phyloP scores from a whole-genome alignment of 2,329 filamentous ascomycete genomes.

The Lecanicillium sp. region DNA sequence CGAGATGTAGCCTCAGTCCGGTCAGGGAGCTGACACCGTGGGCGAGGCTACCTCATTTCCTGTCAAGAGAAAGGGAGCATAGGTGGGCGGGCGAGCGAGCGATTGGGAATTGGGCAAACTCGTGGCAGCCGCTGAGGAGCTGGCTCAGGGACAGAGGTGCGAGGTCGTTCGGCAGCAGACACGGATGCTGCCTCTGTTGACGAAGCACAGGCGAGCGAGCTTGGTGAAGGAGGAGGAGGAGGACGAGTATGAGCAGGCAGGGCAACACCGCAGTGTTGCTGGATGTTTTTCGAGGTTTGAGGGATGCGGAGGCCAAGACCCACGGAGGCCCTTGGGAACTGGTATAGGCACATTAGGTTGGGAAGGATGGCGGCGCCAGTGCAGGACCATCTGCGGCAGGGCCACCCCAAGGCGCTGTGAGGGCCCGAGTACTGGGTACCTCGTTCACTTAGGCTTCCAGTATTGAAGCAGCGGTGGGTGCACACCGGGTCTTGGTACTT shows the following conservation, averaged over 20 bases:
- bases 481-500: too few species aligned
- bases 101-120: too few species aligned
- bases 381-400: background rate
- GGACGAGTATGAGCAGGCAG: too few species aligned
- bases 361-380: background rate
- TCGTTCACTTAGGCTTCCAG: too few species aligned
- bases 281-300: conserved; percentile 8
- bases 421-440: background rate
- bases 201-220: too few species aligned
- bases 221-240: too few species aligned
- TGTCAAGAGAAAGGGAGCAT: conserved; percentile 8
- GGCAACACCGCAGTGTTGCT: conserved; percentile 3
- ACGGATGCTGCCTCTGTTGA: too few species aligned
- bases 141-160: too few species aligned
- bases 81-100: too few species aligned
- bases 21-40: conserved; percentile 51
- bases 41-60: conserved; percentile 52
- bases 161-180: too few species aligned
- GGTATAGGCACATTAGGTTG: background rate
- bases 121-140: too few species aligned
- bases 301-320: conserved; percentile 10
- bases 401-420: background rate
- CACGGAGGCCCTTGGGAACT: conserved; percentile 2
- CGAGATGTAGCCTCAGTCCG: conserved; percentile 41
- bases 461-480: too few species aligned